Evolutionary conservation across 305 asterid species (phyloP).

Genomic region (Fraxinus baroniana): DNA sequence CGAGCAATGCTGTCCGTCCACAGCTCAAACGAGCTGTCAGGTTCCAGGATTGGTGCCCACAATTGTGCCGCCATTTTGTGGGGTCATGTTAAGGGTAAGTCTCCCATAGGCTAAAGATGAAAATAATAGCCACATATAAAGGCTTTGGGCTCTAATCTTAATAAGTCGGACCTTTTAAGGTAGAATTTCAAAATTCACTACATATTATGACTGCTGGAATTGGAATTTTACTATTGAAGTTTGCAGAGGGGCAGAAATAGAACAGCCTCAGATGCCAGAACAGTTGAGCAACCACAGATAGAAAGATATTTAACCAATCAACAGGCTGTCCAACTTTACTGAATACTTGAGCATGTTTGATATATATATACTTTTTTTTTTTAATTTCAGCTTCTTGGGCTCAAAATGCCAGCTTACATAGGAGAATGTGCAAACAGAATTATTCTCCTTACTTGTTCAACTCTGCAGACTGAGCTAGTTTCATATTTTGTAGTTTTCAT

Average conservation of each 20-base stretch:
- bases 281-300: not conserved
- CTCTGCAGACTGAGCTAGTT: conserved; percentile 23
- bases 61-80: not conserved
- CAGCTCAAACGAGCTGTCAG: not conserved
- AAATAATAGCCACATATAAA: not conserved
- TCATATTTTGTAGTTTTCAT: conserved; percentile 53
- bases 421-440: conserved; percentile 2
- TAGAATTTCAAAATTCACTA: not conserved
- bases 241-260: not conserved
- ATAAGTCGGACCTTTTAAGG: not conserved
- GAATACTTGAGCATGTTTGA: not conserved
- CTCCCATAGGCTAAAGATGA: not conserved
- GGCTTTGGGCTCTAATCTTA: not conserved
- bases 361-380: too few relatives aligned
- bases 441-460: conserved; percentile 10
- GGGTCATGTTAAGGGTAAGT: not conserved
- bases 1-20: not conserved
- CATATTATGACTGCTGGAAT: not conserved
- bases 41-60: not conserved
- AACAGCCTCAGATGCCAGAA: not conserved
- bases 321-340: not conserved
- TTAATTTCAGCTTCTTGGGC: not conserved
- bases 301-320: not conserved
- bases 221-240: not conserved
- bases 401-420: not conserved